A percentile compares a stretch with the other conserved stretches of the same genome.
Conservation (phyloP, 768 basidiomycete genomes). For the Naganishia onofrii region DNA sequence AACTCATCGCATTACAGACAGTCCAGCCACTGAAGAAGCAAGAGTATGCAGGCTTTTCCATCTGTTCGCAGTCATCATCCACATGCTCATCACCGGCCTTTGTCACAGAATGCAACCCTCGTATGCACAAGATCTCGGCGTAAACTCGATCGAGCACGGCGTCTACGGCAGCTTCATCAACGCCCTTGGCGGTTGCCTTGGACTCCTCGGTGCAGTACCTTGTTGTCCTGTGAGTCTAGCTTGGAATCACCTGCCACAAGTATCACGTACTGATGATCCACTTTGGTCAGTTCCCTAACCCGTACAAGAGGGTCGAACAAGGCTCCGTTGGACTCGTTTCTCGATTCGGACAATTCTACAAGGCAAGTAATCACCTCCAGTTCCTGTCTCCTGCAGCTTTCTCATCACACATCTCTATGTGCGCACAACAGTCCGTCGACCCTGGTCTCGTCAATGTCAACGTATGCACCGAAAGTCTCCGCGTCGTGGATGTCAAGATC, state of each 20-base stretch:
- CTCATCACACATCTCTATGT: neutral
- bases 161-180: slow-evolving; percentile 79
- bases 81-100: neutral
- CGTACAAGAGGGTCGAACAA: slow-evolving; percentile 68
- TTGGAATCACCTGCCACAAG: neutral
- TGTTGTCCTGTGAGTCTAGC: slow-evolving; percentile 70
- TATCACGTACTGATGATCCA: neutral
- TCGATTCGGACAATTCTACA: slow-evolving; percentile 94
- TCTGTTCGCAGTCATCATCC: too few relatives aligned
- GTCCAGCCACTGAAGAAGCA: slow-evolving; percentile 31
- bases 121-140: slow-evolving; percentile 85
- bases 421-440: slow-evolving; percentile 63
- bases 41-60: slow-evolving; percentile 23
- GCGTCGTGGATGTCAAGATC: slow-evolving; percentile 89
- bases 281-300: slow-evolving; percentile 20
- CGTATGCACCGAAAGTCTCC: slow-evolving; percentile 85
- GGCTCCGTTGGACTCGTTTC: slow-evolving; percentile 87
- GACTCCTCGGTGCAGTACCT: slow-evolving; percentile 71
- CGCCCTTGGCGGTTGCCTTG: slow-evolving; percentile 55
- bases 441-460: slow-evolving; percentile 89
- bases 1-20: slow-evolving; percentile 2
- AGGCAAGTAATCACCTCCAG: slow-evolving; percentile 41
- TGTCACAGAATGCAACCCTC: slow-evolving; percentile 63
- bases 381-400: neutral
- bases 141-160: slow-evolving; percentile 70